Conservation (phyloP, 2,329 filamentous ascomycete genomes). For the Pseudopithomyces maydicus region DNA sequence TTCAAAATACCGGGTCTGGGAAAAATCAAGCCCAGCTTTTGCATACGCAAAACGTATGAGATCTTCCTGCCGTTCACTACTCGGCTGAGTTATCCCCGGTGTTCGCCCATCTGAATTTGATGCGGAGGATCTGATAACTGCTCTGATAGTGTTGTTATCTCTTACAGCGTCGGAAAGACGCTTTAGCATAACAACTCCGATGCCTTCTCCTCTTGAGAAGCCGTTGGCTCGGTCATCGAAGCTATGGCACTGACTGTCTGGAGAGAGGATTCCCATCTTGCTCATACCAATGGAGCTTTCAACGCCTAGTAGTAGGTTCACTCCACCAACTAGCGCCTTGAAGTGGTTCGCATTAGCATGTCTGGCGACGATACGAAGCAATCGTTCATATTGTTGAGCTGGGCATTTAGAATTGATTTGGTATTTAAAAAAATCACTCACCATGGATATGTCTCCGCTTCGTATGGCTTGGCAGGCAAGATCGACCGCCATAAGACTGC, state of each 20-base stretch:
- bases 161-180: conserved; percentile 15
- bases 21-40: conserved; percentile 39
- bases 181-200: conserved; percentile 39
- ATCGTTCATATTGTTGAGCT: background rate
- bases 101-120: conserved; percentile 26
- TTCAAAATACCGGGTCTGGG: conserved; percentile 28
- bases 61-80: conserved; percentile 51
- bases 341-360: background rate
- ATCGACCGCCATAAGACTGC: conserved; percentile 25
- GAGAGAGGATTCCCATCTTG: conserved; percentile 32
- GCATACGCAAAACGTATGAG: conserved; percentile 39
- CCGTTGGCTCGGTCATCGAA: conserved; percentile 63
- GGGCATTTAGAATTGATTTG: background rate
- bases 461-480: conserved; percentile 23
- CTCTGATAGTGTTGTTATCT: conserved; percentile 34
- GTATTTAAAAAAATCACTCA: background rate
- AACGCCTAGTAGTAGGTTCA: conserved; percentile 12
- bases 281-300: conserved; percentile 13
- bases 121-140: conserved; percentile 31
- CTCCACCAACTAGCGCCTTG: background rate
- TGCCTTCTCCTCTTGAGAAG: conserved; percentile 67
- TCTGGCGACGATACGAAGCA: too few relatives aligned
- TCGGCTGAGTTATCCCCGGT: conserved; percentile 26
- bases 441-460: conserved; percentile 15
- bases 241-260: conserved; percentile 33